Evolutionary conservation across 768 basidiomycete species (phyloP).

Genomic region (Mycena albidolilacea): DNA sequence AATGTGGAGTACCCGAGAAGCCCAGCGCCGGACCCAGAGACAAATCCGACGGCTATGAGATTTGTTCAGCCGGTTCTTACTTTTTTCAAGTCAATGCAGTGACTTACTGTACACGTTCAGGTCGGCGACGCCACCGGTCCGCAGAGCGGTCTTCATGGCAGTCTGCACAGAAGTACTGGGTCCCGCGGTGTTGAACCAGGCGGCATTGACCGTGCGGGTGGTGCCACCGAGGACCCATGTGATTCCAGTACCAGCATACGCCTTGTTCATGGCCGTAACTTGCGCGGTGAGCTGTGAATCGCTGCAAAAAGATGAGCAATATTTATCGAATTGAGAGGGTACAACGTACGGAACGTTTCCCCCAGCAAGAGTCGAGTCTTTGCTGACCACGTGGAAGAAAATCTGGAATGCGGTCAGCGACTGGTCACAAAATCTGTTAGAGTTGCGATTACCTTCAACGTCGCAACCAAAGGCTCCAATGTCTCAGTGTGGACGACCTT

Average conservation of each 20-base stretch:
- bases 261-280: constrained; percentile 50
- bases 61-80: neutral
- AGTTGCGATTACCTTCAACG: constrained; percentile 8
- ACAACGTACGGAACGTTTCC: constrained; percentile 45
- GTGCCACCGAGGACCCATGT: constrained; percentile 49
- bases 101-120: constrained; percentile 57
- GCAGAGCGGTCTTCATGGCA: constrained; percentile 46
- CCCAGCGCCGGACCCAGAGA: constrained; percentile 46
- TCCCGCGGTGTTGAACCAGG: constrained; percentile 53
- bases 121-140: constrained; percentile 51
- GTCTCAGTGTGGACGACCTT: constrained; percentile 27
- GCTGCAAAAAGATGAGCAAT: constrained; percentile 21
- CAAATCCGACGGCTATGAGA: constrained; percentile 44
- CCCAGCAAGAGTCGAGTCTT: constrained; percentile 39
- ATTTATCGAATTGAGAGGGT: neutral
- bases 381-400: constrained; percentile 36
- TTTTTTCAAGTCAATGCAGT: neutral
- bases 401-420: no score
- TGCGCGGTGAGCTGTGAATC: constrained; percentile 43
- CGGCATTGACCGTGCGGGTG: constrained; percentile 49
- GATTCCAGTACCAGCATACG: constrained; percentile 48
- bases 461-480: constrained; percentile 15
- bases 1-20: constrained; percentile 59
- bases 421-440: neutral
- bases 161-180: constrained; percentile 12